A percentile compares a stretch with the other conserved stretches of the same genome.
These are phyloP conservation scores for Coemansia sp. DNA, from an alignment of 192 early-diverging fungal genomes.

Conservation along the genomic window DNA sequence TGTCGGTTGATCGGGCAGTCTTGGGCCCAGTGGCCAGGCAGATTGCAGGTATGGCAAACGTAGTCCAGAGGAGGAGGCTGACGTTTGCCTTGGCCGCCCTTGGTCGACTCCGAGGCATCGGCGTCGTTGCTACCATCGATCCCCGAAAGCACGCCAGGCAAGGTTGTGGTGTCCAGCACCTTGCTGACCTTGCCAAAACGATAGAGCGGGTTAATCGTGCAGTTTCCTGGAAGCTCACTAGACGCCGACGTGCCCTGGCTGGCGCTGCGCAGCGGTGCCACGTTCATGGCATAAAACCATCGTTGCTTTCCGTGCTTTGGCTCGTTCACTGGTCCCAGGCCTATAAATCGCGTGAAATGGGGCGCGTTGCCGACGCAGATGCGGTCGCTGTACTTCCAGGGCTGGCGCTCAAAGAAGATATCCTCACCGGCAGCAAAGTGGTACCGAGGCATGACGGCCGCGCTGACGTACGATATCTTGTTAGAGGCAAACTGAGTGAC, in stretches of 20 bases:
- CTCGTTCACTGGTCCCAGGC: constrained; percentile 65
- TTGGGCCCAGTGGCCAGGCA: constrained; percentile 62
- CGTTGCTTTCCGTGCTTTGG: constrained; percentile 58
- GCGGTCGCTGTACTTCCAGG: constrained; percentile 56
- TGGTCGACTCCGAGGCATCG: constrained; percentile 22
- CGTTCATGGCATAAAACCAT: constrained; percentile 93
- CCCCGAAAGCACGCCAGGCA: constrained; percentile 20
- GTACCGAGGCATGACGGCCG: constrained; percentile 72
- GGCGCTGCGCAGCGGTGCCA: constrained; percentile 58
- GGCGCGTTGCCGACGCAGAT: constrained; percentile 13
- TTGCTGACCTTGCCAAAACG: constrained; percentile 14
- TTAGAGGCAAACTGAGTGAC: constrained; percentile 13
- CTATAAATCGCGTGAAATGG: constrained; percentile 76
- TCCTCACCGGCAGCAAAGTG: constrained; percentile 73
- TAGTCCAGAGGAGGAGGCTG: constrained; percentile 54
- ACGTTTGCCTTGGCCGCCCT: constrained; percentile 6
- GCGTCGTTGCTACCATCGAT: constrained; percentile 52
- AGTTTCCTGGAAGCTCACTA: constrained; percentile 45
- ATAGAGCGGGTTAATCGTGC: constrained; percentile 55
- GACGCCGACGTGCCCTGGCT: constrained; percentile 27
- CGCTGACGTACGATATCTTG: constrained; percentile 42
- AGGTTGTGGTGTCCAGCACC: constrained; percentile 14
- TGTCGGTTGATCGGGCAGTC: constrained; percentile 57
- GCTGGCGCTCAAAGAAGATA: constrained; percentile 79
- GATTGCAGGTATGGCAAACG: constrained; percentile 58